phyloP scores from a whole-genome alignment of 768 basidiomycete species.

The Termitomyces sp. region DNA sequence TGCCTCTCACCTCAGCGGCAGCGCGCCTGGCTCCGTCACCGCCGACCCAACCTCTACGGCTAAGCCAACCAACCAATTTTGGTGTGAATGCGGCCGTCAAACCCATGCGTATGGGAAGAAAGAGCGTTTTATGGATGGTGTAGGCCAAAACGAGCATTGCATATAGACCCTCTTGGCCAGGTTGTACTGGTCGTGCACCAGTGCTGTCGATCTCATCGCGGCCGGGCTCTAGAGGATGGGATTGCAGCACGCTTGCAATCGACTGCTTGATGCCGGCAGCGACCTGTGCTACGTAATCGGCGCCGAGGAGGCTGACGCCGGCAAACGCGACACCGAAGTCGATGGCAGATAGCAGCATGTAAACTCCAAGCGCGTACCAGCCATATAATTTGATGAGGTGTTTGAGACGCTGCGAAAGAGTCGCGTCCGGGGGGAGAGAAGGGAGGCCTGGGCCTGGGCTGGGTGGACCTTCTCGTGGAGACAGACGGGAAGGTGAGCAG shows the following conservation, averaged over 20 bases:
- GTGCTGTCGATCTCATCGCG: conserved; percentile 53
- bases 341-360: conserved; percentile 61
- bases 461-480: conserved; percentile 28
- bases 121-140: conserved; percentile 91
- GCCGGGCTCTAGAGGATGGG: conserved; percentile 60
- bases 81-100: conserved; percentile 86
- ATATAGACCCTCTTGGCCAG: conserved; percentile 71
- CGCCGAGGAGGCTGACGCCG: conserved; percentile 81
- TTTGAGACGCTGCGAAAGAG: conserved; percentile 68
- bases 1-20: conserved; percentile 44
- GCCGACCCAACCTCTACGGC: conserved; percentile 77
- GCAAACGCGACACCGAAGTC: conserved; percentile 86
- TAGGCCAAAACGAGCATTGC: conserved; percentile 93
- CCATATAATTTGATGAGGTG: conserved; percentile 89
- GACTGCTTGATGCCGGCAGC: conserved; percentile 50
- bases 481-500: conserved; percentile 40
- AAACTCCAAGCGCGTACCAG: conserved; percentile 93
- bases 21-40: conserved; percentile 64
- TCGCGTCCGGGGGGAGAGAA: conserved; percentile 41
- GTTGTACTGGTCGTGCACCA: conserved; percentile 15
- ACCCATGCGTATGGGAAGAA: conserved; percentile 85
- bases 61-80: conserved; percentile 78
- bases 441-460: conserved; percentile 19
- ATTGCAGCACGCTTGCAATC: conserved; percentile 37
- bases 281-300: conserved; percentile 78